Conservation (phyloP, 371 early-diverging fungal genomes). For the Fennellomyces sp. region DNA sequence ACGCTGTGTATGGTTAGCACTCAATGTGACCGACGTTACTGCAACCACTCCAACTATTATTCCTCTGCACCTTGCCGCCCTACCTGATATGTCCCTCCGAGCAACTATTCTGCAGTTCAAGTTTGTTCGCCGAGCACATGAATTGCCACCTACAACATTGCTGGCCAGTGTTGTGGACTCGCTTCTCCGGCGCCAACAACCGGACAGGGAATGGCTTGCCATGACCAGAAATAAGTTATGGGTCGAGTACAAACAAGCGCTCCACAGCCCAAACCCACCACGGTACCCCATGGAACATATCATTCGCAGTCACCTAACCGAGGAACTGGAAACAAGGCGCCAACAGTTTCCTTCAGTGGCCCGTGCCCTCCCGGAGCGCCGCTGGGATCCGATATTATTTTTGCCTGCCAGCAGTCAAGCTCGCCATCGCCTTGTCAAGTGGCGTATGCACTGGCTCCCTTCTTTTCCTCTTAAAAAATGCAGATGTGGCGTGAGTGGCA, state of each 20-base stretch:
- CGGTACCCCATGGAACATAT: background rate
- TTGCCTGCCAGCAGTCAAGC: too few relatives aligned
- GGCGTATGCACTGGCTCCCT: too few relatives aligned
- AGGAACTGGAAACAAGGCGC: too few relatives aligned
- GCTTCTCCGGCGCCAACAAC: background rate
- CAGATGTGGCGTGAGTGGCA: too few relatives aligned
- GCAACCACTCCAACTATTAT: constrained; percentile 2
- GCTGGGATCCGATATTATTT: too few relatives aligned
- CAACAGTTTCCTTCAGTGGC: too few relatives aligned
- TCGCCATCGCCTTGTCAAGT: too few relatives aligned
- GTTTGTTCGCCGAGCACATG: background rate
- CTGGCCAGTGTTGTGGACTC: background rate
- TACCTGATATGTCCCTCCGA: background rate
- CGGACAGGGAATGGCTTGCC: background rate
- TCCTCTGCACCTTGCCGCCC: background rate
- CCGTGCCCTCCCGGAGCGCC: too few relatives aligned
- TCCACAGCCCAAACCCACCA: too few relatives aligned
- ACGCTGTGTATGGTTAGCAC: background rate
- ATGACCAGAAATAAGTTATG: background rate
- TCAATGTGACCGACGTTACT: too few relatives aligned
- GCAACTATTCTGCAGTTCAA: background rate
- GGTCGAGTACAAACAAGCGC: background rate
- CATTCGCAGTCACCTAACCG: background rate
- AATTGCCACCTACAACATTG: background rate
- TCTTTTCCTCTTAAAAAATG: too few relatives aligned